A percentile compares a stretch with the other conserved stretches of the same genome.
These are phyloP conservation scores for Fusarium napiforme DNA, from an alignment of 2,329 filamentous ascomycete species.

Conservation along the genomic window DNA sequence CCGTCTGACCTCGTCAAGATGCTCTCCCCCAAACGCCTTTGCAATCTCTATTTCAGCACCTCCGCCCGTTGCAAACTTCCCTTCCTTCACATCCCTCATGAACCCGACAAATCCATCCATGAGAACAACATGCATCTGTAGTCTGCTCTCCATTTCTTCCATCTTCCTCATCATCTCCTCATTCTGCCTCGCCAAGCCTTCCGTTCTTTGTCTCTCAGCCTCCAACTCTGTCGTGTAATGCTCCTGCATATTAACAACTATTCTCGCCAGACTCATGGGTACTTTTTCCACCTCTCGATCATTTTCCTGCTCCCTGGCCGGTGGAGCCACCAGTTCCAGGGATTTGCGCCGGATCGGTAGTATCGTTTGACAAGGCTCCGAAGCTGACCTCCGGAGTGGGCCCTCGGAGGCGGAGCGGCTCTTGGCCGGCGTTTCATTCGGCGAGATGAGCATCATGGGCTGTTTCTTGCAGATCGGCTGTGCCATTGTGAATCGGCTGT, in stretches of 20 bases:
- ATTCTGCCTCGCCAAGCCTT: slow-evolving; percentile 7
- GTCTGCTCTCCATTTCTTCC: slow-evolving; percentile 16
- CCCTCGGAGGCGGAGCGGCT: slow-evolving; percentile 17
- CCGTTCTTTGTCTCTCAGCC: slow-evolving; percentile 11
- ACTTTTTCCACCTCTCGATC: not conserved
- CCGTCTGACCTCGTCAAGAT: not conserved
- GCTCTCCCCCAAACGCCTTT: slow-evolving; percentile 3
- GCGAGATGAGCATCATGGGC: slow-evolving; percentile 7
- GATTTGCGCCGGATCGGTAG: not conserved
- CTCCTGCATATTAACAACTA: slow-evolving; percentile 39
- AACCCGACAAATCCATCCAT: slow-evolving; percentile 37
- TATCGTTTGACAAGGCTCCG: not conserved
- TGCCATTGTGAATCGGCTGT: not conserved
- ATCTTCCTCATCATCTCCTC: slow-evolving; percentile 1
- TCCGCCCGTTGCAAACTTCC: not conserved
- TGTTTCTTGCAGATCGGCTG: not conserved
- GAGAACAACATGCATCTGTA: slow-evolving; percentile 35
- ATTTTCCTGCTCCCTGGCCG: rapidly evolving
- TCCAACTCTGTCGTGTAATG: slow-evolving; percentile 34
- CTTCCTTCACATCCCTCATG: slow-evolving; percentile 34
- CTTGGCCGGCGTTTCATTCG: slow-evolving; percentile 26
- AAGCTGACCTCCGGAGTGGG: slow-evolving; percentile 16
- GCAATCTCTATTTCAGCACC: slow-evolving; percentile 22
- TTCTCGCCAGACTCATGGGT: slow-evolving; percentile 15
- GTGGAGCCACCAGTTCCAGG: too few species aligned